phyloP scores from a whole-genome alignment of 73 alveolate genomes.

The Stentor coeruleus region DNA sequence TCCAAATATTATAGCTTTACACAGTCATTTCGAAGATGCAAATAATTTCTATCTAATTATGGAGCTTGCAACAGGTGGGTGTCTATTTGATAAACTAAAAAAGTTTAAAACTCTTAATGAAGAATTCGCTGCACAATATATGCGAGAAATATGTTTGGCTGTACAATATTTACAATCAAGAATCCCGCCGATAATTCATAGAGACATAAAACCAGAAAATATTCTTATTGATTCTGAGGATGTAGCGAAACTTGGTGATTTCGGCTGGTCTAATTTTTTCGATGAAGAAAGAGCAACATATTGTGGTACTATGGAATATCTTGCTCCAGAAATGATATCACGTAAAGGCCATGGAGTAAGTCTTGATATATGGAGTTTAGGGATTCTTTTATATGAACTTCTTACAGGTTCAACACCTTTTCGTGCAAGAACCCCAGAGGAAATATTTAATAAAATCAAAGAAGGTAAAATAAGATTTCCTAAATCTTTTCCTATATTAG shows the following conservation, averaged over 20 bases:
- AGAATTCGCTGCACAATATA: conserved; percentile 57
- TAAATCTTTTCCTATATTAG: conserved; percentile 6
- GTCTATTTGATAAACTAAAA: conserved; percentile 53
- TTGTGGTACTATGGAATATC: conserved; percentile 91
- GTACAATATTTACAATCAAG: conserved; percentile 52
- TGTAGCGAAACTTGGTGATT: conserved; percentile 78
- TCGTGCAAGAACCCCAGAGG: conserved; percentile 32
- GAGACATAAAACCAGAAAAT: conserved; percentile 90
- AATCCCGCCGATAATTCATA: conserved; percentile 45
- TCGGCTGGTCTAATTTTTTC: conserved; percentile 77
- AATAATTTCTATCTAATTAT: conserved; percentile 54
- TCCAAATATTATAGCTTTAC: conserved; percentile 68
- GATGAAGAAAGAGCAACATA: conserved; percentile 70
- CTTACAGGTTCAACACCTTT: conserved; percentile 80
- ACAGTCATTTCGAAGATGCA: conserved; percentile 63
- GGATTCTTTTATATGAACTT: conserved; percentile 77
- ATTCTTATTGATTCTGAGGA: conserved; percentile 65
- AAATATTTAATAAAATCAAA: conserved; percentile 49
- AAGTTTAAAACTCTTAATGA: conserved; percentile 47
- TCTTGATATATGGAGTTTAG: conserved; percentile 82
- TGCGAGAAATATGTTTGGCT: conserved; percentile 49
- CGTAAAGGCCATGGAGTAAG: conserved; percentile 60
- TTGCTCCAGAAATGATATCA: conserved; percentile 90
- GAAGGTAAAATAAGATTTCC: background rate
- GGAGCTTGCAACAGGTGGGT: conserved; percentile 79